phyloP scores from a whole-genome alignment of 2,329 filamentous ascomycete species.

The Xylariales sp. region DNA sequence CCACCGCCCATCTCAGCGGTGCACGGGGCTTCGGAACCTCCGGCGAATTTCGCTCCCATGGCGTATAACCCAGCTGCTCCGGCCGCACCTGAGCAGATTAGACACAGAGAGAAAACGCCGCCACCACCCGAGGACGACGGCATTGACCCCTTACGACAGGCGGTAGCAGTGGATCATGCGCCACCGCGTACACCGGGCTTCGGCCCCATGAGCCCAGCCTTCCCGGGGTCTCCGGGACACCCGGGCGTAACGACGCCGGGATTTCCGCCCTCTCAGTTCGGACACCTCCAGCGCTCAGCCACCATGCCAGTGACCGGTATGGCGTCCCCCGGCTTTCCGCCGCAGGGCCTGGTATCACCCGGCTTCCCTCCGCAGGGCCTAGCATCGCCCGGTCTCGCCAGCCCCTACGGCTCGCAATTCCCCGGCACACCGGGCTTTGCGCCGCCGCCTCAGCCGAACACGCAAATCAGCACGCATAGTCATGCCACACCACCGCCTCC shows the following conservation, averaged over 20 bases:
- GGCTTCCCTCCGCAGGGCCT: too few species aligned
- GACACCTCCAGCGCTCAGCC: slow-evolving; percentile 38
- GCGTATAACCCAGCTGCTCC: slow-evolving; percentile 78
- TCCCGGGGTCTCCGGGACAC: slow-evolving; percentile 18
- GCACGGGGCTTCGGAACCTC: slow-evolving; percentile 26
- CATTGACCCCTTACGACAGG: slow-evolving; percentile 53
- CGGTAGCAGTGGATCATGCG: slow-evolving; percentile 50
- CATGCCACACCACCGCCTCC: slow-evolving; percentile 9
- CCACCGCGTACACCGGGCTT: slow-evolving; percentile 45
- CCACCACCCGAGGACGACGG: slow-evolving; percentile 65
- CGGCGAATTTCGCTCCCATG: slow-evolving; percentile 54
- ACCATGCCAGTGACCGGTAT: slow-evolving; percentile 41
- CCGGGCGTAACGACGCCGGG: slow-evolving; percentile 33
- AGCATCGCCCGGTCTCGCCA: slow-evolving; percentile 31
- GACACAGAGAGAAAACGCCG: slow-evolving; percentile 74
- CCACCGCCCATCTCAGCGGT: slow-evolving; percentile 34
- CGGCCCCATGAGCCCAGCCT: slow-evolving; percentile 35
- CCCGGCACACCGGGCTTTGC: slow-evolving; percentile 40
- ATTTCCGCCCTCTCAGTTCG: slow-evolving; percentile 35
- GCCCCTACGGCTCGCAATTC: slow-evolving; percentile 41
- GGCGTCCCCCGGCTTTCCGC: slow-evolving; percentile 28
- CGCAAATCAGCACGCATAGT: not conserved
- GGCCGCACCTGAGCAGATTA: slow-evolving; percentile 65
- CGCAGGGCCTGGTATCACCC: too few species aligned
- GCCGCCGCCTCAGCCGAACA: slow-evolving; percentile 24